phyloP scores from a whole-genome alignment of 2,329 filamentous ascomycete species.

The Aaosphaeria pasadenensis region DNA sequence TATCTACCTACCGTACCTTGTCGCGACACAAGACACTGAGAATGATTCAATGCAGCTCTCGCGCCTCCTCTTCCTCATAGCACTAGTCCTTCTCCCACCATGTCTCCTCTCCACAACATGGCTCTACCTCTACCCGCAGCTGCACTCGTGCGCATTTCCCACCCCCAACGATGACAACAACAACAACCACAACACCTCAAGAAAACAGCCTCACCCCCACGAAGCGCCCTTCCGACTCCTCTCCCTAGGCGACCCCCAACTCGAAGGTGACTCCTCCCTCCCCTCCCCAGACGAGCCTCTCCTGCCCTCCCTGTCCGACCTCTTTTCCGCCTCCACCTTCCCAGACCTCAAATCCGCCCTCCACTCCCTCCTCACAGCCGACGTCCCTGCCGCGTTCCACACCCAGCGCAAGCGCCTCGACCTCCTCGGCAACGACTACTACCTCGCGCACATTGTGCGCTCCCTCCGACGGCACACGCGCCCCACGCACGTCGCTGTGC shows the following conservation, averaged over 20 bases:
- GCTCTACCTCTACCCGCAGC: constrained; percentile 83
- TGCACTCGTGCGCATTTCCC: constrained; percentile 79
- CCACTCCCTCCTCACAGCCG: constrained; percentile 38
- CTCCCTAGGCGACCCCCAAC: constrained; percentile 84
- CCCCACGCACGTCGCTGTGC: constrained; percentile 82
- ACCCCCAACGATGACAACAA: constrained; percentile 6
- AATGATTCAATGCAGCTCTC: constrained; percentile 52
- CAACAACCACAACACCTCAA: constrained; percentile 10
- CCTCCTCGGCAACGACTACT: constrained; percentile 89
- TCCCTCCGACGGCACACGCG: constrained; percentile 77
- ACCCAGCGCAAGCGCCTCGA: constrained; percentile 78
- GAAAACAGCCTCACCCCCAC: neutral
- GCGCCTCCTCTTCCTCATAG: constrained; percentile 43
- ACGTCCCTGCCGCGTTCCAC: constrained; percentile 65
- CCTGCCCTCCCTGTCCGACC: constrained; percentile 40
- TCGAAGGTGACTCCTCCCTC: constrained; percentile 88
- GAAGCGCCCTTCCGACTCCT: constrained; percentile 73
- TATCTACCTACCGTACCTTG: too few relatives aligned
- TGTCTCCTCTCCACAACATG: constrained; percentile 70
- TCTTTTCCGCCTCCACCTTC: constrained; percentile 5
- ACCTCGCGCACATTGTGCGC: constrained; percentile 88
- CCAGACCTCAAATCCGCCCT: constrained; percentile 16
- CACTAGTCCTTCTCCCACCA: constrained; percentile 58
- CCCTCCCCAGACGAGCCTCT: constrained; percentile 42
- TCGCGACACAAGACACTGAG: constrained; percentile 3